Evolutionary conservation across 495 filamentous ascomycete species (phyloP).

Genomic region (Tuber borchii): DNA sequence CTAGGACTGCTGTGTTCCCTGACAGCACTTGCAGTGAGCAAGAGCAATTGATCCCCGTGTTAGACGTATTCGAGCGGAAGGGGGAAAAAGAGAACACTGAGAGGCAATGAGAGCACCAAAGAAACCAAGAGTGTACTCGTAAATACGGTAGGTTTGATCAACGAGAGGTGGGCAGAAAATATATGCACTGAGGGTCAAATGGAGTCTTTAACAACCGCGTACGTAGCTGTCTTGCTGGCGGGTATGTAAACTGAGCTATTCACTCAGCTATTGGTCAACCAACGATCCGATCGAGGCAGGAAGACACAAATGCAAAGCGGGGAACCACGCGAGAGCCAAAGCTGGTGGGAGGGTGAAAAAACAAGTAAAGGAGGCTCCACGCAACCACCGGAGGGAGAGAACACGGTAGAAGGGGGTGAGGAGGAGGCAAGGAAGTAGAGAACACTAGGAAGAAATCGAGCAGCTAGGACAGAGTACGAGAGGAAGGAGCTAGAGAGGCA

Average conservation of each 20-base stretch:
- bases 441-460: constrained; percentile 9
- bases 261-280: constrained; percentile 31
- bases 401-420: constrained; percentile 12
- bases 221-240: constrained; percentile 28
- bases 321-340: constrained; percentile 21
- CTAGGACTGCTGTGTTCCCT: neutral
- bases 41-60: neutral
- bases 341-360: constrained; percentile 25
- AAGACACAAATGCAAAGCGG: constrained; percentile 31
- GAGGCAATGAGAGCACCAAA: neutral
- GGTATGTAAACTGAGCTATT: constrained; percentile 15
- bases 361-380: constrained; percentile 32
- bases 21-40: neutral
- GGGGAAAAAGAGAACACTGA: neutral
- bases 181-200: constrained; percentile 30
- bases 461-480: constrained; percentile 7
- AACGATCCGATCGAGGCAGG: constrained; percentile 30
- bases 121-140: neutral
- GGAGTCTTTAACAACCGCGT: constrained; percentile 23
- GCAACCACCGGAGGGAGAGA: constrained; percentile 26
- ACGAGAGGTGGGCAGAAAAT: constrained; percentile 16
- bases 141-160: constrained; percentile 10
- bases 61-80: neutral
- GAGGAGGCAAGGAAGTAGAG: constrained; percentile 12
- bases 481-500: constrained; percentile 17